Conservation (phyloP, 129 eudicot species). For the Centaurea solstitialis region DNA sequence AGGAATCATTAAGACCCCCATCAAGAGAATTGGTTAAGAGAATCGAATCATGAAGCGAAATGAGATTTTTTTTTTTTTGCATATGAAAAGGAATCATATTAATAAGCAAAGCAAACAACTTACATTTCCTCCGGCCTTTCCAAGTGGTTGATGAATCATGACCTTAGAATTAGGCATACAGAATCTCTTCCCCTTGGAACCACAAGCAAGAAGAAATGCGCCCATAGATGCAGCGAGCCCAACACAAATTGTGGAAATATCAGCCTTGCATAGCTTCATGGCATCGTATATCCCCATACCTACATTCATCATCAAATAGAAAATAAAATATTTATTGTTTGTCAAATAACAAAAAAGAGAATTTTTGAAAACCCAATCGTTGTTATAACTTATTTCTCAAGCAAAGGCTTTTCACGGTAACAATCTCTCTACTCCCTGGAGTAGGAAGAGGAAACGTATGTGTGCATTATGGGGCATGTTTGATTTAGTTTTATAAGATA, state of each 20-base stretch:
- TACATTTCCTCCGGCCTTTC: constrained; percentile 75
- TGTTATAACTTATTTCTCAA: too few species aligned
- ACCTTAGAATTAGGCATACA: constrained; percentile 98
- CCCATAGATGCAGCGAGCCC: constrained; percentile 99
- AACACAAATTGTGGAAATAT: constrained; percentile 81
- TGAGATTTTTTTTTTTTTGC: background rate
- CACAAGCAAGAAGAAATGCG: constrained; percentile 93
- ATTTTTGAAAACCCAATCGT: background rate
- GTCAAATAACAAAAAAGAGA: background rate
- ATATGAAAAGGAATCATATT: background rate
- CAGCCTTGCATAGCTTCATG: constrained; percentile 94
- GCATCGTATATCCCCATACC: constrained; percentile 98
- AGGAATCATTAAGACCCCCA: background rate
- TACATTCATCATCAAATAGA: constrained; percentile 35
- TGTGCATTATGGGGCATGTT: too few species aligned
- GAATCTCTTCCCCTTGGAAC: constrained; percentile 85
- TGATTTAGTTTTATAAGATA: too few species aligned
- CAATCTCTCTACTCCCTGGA: too few species aligned
- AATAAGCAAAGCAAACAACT: constrained; percentile 13
- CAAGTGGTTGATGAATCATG: constrained; percentile 92
- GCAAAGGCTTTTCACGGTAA: too few species aligned
- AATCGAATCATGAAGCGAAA: background rate
- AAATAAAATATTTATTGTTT: background rate
- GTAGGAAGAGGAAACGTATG: too few species aligned
- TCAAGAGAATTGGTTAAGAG: background rate